A percentile compares a stretch with the other conserved stretches of the same genome.
Conservation (phyloP, 2,329 filamentous ascomycete species). For the Monosporascus sp. region DNA sequence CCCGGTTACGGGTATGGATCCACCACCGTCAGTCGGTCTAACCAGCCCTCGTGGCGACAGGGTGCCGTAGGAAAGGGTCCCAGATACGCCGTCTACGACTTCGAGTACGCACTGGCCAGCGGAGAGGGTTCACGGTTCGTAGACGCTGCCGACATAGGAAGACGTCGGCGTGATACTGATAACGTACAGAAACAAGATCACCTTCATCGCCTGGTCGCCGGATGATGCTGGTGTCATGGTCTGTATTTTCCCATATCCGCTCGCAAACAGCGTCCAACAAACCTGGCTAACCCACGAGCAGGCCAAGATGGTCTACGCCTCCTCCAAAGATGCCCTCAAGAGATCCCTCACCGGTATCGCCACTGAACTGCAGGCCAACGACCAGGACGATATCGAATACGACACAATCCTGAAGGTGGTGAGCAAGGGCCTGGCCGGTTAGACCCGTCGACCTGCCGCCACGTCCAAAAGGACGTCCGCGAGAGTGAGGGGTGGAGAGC, state of each 20-base stretch:
- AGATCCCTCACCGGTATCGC: constrained; percentile 70
- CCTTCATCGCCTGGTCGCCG: constrained; percentile 74
- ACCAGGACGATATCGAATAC: constrained; percentile 75
- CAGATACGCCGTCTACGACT: constrained; percentile 81
- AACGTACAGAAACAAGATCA: constrained; percentile 64
- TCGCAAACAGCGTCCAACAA: constrained; percentile 2
- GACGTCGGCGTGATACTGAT: constrained; percentile 5
- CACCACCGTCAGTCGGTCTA: constrained; percentile 1
- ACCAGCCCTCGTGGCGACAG: constrained; percentile 29
- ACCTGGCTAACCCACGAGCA: constrained; percentile 30
- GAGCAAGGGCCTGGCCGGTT: constrained; percentile 56
- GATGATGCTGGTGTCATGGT: constrained; percentile 78
- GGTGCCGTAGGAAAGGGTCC: constrained; percentile 60
- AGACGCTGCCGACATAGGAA: constrained; percentile 20
- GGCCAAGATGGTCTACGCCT: constrained; percentile 88
- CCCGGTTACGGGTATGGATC: neutral
- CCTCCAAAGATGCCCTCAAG: constrained; percentile 83
- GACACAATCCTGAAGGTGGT: constrained; percentile 62
- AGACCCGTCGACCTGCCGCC: constrained; percentile 18
- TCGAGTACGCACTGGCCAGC: constrained; percentile 67
- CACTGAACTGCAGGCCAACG: constrained; percentile 77
- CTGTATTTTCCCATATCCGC: constrained; percentile 27
- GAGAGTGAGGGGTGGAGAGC: constrained; percentile 9
- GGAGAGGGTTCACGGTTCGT: constrained; percentile 66
- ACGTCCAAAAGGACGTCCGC: constrained; percentile 3